phyloP scores from a whole-genome alignment of 164 flowering plant species.

The Euptelea pleiosperma region DNA sequence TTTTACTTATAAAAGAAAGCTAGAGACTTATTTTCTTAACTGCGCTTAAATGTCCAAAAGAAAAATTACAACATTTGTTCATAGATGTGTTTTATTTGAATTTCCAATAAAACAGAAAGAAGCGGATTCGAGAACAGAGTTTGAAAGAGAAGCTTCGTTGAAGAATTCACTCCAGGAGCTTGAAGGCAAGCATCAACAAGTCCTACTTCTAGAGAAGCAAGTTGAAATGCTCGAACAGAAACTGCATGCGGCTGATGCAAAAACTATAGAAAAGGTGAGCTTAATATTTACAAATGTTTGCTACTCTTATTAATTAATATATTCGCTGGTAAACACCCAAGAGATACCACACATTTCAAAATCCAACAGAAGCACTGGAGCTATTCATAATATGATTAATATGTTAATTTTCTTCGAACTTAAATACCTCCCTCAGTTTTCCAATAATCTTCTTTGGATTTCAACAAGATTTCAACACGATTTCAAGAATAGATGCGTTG shows the following conservation, averaged over 20 bases:
- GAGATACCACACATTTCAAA: background rate
- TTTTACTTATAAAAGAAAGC: too few relatives aligned
- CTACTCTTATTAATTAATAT: background rate
- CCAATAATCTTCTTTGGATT: too few relatives aligned
- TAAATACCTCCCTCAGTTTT: too few relatives aligned
- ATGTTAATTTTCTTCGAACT: too few relatives aligned
- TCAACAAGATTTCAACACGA: too few relatives aligned
- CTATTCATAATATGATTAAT: background rate
- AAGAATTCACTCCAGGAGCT: slow-evolving; percentile 49
- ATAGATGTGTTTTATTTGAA: slow-evolving; percentile 7
- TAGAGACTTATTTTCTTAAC: too few relatives aligned
- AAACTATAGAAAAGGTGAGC: slow-evolving; percentile 46
- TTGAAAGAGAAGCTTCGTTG: slow-evolving; percentile 46
- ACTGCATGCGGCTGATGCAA: slow-evolving; percentile 43
- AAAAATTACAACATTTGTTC: too few relatives aligned
- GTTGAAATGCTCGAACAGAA: slow-evolving; percentile 63
- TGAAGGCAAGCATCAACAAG: slow-evolving; percentile 58
- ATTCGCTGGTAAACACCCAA: background rate
- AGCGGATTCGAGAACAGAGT: slow-evolving; percentile 37
- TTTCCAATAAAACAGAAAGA: slow-evolving; percentile 48
- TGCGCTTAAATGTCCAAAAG: too few relatives aligned
- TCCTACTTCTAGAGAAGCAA: slow-evolving; percentile 41
- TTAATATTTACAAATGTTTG: background rate
- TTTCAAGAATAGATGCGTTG: too few relatives aligned
- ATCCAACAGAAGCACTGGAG: background rate